A percentile compares a stretch with the other conserved stretches of the same genome.
Conservation (phyloP, 495 filamentous ascomycete species). For the Aspergillus ostianus region DNA sequence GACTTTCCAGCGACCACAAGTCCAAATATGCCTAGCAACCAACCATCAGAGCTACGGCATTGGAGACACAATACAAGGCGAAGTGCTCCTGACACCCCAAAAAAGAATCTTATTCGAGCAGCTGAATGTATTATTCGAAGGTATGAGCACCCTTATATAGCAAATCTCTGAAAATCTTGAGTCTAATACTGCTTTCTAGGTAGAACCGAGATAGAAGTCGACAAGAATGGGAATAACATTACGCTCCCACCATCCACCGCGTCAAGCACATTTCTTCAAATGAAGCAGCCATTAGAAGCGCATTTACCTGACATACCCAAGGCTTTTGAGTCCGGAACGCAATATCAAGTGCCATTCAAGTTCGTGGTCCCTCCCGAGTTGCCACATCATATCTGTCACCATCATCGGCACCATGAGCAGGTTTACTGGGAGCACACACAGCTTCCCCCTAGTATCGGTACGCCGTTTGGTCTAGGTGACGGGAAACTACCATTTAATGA, state of each 20-base stretch:
- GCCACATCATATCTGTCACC: slow-evolving; percentile 7
- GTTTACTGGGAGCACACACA: slow-evolving; percentile 2
- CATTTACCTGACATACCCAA: not conserved
- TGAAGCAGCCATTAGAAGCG: not conserved
- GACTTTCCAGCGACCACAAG: not conserved
- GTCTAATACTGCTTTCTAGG: not conserved
- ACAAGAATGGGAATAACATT: slow-evolving; percentile 8
- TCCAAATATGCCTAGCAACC: not conserved
- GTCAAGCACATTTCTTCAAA: slow-evolving; percentile 8
- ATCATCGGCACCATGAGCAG: slow-evolving; percentile 5
- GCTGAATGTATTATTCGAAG: slow-evolving; percentile 8
- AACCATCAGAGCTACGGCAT: not conserved
- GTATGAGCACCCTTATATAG: not conserved
- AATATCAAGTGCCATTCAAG: slow-evolving; percentile 8
- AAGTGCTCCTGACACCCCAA: slow-evolving; percentile 1
- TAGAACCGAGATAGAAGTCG: slow-evolving; percentile 5
- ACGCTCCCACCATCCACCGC: slow-evolving; percentile 4
- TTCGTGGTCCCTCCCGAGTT: slow-evolving; percentile 10
- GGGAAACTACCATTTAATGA: not conserved
- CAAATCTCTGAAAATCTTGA: too few relatives aligned
- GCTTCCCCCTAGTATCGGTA: slow-evolving; percentile 9
- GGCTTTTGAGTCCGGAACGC: not conserved
- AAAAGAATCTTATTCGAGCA: slow-evolving; percentile 1
- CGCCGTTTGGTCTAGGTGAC: not conserved
- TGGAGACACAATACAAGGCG: slow-evolving; percentile 8